Evolutionary conservation across 768 basidiomycete genomes (phyloP).

Genomic region (Collybia sordida): DNA sequence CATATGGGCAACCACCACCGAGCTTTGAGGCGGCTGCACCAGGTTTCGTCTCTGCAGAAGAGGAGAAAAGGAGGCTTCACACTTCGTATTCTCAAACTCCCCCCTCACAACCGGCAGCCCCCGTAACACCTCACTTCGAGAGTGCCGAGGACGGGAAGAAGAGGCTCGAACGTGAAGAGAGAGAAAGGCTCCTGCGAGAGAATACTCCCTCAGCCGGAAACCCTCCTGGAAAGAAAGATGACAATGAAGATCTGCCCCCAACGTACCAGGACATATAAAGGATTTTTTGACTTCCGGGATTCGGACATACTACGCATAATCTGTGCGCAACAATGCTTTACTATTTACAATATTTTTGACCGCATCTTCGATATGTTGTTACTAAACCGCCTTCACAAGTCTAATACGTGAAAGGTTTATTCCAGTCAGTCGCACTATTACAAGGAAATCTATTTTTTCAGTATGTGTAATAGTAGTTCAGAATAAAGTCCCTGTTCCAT

Average conservation of each 20-base stretch:
- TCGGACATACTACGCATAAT: no score
- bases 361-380: no score
- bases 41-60: constrained; percentile 53
- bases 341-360: no score
- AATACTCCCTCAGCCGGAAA: constrained; percentile 3
- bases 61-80: constrained; percentile 63
- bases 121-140: constrained; percentile 29
- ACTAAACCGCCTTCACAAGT: no score
- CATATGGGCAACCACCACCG: constrained; percentile 23
- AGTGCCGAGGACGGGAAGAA: constrained; percentile 66
- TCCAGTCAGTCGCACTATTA: neutral
- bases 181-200: constrained; percentile 47
- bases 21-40: constrained; percentile 21
- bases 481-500: constrained; percentile 6
- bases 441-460: neutral
- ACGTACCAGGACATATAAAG: no score
- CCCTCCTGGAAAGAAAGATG: constrained; percentile 20
- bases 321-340: no score
- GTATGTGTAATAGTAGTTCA: neutral
- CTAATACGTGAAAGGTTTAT: neutral
- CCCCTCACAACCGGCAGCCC: constrained; percentile 12
- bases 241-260: constrained; percentile 49
- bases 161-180: constrained; percentile 63
- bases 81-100: constrained; percentile 32
- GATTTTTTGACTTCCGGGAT: no score